Conservation (phyloP, 257 asterid genomes). For the Solanum corneliomulleri region DNA sequence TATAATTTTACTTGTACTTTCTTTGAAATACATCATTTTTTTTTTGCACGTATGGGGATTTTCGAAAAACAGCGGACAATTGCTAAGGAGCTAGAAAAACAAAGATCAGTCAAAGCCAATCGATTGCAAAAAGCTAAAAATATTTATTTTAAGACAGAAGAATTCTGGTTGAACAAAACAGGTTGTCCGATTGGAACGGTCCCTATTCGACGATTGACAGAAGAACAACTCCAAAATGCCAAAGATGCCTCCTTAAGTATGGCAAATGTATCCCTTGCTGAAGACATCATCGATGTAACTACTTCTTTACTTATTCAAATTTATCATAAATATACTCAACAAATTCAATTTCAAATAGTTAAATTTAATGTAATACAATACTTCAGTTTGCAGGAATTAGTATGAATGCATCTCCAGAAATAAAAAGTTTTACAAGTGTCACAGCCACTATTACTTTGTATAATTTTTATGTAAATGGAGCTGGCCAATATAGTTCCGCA, state of each 20-base stretch:
- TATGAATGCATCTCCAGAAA: no score
- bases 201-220: neutral
- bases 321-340: no score
- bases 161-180: neutral
- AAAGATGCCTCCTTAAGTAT: neutral
- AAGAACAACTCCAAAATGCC: neutral
- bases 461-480: neutral
- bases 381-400: no score
- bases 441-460: neutral
- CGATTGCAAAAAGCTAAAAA: neutral
- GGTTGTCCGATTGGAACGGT: neutral
- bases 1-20: no score
- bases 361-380: no score
- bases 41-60: rapidly evolving
- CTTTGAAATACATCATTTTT: no score
- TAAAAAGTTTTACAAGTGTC: neutral
- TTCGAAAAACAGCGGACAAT: neutral
- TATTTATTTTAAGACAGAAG: neutral
- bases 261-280: neutral
- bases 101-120: neutral
- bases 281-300: neutral
- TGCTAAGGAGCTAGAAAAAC: neutral
- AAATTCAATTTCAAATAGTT: no score
- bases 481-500: neutral
- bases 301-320: neutral